Conservation (phyloP, 345 rosid genomes). For the Mallotus nudiflorus region DNA sequence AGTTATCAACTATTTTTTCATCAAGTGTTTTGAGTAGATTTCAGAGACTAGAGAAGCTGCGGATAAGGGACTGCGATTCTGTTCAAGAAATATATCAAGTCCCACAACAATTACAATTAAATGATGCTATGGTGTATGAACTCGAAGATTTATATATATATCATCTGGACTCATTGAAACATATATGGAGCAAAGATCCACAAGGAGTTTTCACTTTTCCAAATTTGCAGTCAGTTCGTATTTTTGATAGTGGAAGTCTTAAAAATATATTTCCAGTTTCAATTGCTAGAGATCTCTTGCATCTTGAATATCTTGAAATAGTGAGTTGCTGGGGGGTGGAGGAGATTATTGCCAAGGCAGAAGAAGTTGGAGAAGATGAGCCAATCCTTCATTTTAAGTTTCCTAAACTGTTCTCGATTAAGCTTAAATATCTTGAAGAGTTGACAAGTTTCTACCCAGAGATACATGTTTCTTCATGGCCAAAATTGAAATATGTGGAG, state of each 20-base stretch:
- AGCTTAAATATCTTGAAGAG: no score
- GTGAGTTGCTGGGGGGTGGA: not conserved
- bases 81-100: not conserved
- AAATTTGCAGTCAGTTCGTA: not conserved
- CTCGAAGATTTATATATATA: slow-evolving; percentile 1
- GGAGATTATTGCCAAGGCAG: not conserved
- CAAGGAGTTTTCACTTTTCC: not conserved
- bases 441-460: no score
- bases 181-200: slow-evolving; percentile 1
- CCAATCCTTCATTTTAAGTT: not conserved
- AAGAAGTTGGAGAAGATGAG: not conserved
- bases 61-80: not conserved
- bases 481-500: no score
- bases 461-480: no score
- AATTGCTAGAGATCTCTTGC: no score
- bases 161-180: not conserved
- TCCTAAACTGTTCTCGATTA: not conserved
- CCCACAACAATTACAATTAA: no score
- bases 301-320: not conserved
- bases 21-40: not conserved
- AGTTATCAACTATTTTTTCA: not conserved
- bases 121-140: no score
- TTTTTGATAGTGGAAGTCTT: not conserved
- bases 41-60: not conserved
- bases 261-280: not conserved